These are phyloP conservation scores for Geotrichum klebahnii DNA, from an alignment of 1,139 yeast genomes.

Conservation along the genomic window DNA sequence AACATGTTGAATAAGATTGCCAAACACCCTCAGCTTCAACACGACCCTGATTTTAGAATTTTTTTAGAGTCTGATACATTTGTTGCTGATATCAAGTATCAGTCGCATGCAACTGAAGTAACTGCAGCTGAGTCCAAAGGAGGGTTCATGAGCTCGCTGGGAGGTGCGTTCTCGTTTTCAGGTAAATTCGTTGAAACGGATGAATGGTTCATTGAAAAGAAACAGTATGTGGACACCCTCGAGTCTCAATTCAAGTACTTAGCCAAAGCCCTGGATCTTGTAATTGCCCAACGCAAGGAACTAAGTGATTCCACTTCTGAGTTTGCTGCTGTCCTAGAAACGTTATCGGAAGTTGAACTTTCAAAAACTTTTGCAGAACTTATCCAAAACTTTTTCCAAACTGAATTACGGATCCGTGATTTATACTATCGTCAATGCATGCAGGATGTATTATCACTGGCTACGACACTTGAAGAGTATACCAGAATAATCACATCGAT, in stretches of 20 bases:
- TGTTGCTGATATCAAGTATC: constrained; percentile 45
- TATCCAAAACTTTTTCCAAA: constrained; percentile 61
- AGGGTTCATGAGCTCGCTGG: constrained; percentile 61
- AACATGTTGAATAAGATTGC: constrained; percentile 75
- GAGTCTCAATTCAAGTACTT: constrained; percentile 71
- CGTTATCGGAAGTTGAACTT: constrained; percentile 70
- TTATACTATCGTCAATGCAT: constrained; percentile 72
- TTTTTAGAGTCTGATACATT: constrained; percentile 76
- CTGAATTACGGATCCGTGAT: constrained; percentile 68
- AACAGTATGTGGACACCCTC: constrained; percentile 62
- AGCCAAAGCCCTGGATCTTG: constrained; percentile 66
- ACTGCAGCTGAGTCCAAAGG: constrained; percentile 28
- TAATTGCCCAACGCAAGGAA: constrained; percentile 73
- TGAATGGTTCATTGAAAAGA: constrained; percentile 67
- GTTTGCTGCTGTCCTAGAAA: constrained; percentile 50
- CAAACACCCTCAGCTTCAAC: constrained; percentile 51
- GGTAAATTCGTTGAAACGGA: constrained; percentile 71
- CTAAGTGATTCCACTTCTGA: constrained; percentile 65
- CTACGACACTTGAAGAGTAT: constrained; percentile 85
- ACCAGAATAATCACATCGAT: constrained; percentile 73
- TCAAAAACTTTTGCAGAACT: constrained; percentile 62
- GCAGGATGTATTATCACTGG: constrained; percentile 83
- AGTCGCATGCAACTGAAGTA: constrained; percentile 10
- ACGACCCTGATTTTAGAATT: constrained; percentile 70
- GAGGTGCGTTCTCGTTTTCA: constrained; percentile 52